Evolutionary conservation across 176 grass and related monocot species (phyloP), one percentile per base, ranked within the genome.

Genomic region (Panicum miliaceum): DNA sequence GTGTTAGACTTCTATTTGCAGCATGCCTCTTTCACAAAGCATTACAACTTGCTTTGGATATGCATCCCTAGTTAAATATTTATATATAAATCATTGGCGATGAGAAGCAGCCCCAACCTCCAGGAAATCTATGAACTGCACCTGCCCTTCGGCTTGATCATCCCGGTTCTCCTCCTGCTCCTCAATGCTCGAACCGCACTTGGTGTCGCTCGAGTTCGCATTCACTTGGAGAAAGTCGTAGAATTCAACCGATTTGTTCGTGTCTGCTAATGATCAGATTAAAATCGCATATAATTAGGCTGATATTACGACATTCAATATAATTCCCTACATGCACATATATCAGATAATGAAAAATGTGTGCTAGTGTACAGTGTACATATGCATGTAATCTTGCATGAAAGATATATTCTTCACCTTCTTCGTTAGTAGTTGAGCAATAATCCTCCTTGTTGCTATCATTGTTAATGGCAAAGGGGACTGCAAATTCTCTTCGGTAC

Each of bases 141-240:
- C 80, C 51, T 80, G 75, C 61, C 75, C 82, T 71, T 90, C 77
- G 4, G 57, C 82, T 53, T 87, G 88, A 85, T 85, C 70, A 41
- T 88, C 81, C 84, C 68, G 51, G 51, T 74, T 87, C 71, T 91
- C 94, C 34, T 94, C 94, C 51, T 97, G 89, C 69, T 97, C 82
- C 77, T 92, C 94, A 47, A 94, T 74, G 86, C 94, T 94, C 40
- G 90, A 97, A 73, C 87, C 63, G 16, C 90, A 94, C 73, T 94
- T 97, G 2, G 94, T 92, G 61, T 97, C 94, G 29, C 90, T 94
- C 25, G 87, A 94, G 89, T 66, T 88, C n/a, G 84, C 47, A 64
- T 97, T 97, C 76, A 97, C 94, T 71, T 88, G 94, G 48, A 97
- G 94, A 46, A 97, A 97, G 84, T 97, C 92, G n/a, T 94, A 94